Evolutionary conservation across 176 grass and related monocot species (phyloP).

Genomic region (Calamus simplicifolius): DNA sequence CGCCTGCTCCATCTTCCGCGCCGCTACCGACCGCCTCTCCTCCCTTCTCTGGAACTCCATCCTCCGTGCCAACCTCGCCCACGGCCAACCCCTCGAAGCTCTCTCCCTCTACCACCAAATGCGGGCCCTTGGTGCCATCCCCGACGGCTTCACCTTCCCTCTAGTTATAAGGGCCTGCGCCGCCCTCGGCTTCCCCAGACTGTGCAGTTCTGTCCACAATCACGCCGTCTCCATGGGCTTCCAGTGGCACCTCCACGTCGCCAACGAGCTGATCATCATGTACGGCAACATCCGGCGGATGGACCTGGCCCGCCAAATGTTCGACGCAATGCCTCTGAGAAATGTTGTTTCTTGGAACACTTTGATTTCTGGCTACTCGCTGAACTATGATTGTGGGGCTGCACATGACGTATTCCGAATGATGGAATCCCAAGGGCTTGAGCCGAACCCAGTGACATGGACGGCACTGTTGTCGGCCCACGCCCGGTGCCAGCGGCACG

Average conservation of each 20-base stretch:
- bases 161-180: slow-evolving; percentile 34
- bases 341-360: slow-evolving; percentile 48
- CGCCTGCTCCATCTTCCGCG: not conserved
- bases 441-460: slow-evolving; percentile 41
- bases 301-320: slow-evolving; percentile 24
- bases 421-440: slow-evolving; percentile 14
- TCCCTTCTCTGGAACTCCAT: slow-evolving; percentile 40
- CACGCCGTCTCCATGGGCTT: slow-evolving; percentile 39
- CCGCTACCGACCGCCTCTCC: not conserved
- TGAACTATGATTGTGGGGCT: slow-evolving; percentile 12
- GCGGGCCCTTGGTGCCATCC: slow-evolving; percentile 30
- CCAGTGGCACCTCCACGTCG: slow-evolving; percentile 32
- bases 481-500: slow-evolving; percentile 34
- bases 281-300: slow-evolving; percentile 26
- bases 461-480: slow-evolving; percentile 43
- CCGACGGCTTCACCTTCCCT: slow-evolving; percentile 56
- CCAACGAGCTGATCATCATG: slow-evolving; percentile 36
- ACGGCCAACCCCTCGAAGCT: slow-evolving; percentile 10
- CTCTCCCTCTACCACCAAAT: slow-evolving; percentile 43
- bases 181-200: not conserved
- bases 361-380: slow-evolving; percentile 49
- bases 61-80: slow-evolving; percentile 33
- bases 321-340: slow-evolving; percentile 38
- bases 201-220: slow-evolving; percentile 24
- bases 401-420: slow-evolving; percentile 16